Percentiles rank a stretch among this genome's conserved stretches.
These are phyloP conservation scores for Theileria annulata DNA, from an alignment of 169 alveolate species.

Conservation along the genomic window DNA sequence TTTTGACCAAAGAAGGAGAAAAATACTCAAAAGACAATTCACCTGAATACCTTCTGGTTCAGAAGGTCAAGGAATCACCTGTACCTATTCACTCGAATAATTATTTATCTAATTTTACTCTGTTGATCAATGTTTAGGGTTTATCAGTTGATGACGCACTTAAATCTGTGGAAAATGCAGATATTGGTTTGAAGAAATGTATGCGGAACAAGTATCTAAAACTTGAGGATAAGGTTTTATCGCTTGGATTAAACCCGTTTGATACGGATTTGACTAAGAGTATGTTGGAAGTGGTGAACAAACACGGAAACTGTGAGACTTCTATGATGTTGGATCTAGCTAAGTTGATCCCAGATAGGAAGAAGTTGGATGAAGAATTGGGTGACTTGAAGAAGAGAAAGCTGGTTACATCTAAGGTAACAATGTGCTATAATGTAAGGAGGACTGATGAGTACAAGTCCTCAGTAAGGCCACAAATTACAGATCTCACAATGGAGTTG, in stretches of 20 bases:
- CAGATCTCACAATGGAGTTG: slow-evolving; percentile 88
- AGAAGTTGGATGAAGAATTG: slow-evolving; percentile 42
- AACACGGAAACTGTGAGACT: slow-evolving; percentile 21
- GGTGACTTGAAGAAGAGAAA: slow-evolving; percentile 71
- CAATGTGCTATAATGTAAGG: slow-evolving; percentile 59
- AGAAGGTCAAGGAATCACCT: slow-evolving; percentile 35
- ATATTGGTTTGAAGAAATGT: slow-evolving; percentile 26
- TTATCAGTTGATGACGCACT: slow-evolving; percentile 13
- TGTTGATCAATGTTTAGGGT: slow-evolving; percentile 40
- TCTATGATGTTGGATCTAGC: slow-evolving; percentile 18
- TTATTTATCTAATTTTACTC: neutral
- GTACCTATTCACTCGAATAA: neutral
- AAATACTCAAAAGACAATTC: slow-evolving; percentile 72
- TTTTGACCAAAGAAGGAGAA: slow-evolving; percentile 74
- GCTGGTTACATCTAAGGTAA: slow-evolving; percentile 48
- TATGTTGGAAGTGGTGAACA: slow-evolving; percentile 21
- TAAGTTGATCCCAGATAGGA: slow-evolving; percentile 15
- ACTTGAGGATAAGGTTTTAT: slow-evolving; percentile 48
- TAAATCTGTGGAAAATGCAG: slow-evolving; percentile 28
- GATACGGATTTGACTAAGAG: slow-evolving; percentile 36
- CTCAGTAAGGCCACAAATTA: slow-evolving; percentile 53
- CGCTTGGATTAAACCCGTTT: slow-evolving; percentile 12
- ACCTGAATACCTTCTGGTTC: slow-evolving; percentile 74
- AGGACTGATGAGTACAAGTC: slow-evolving; percentile 54
- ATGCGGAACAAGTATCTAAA: slow-evolving; percentile 20